Conservation (phyloP, 2,329 filamentous ascomycete species). For the Fusarium austroafricanum region DNA sequence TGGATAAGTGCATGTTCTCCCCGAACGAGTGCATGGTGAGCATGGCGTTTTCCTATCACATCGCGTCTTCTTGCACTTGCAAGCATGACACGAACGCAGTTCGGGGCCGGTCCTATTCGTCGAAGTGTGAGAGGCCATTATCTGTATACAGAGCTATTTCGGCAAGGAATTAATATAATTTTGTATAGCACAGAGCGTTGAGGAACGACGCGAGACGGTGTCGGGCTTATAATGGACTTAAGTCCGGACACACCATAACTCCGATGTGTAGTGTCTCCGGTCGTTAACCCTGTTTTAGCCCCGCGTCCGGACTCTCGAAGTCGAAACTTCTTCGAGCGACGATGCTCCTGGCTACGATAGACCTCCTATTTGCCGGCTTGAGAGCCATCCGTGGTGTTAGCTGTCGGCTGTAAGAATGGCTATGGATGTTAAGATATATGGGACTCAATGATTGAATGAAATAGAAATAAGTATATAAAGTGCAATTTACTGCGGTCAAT, state of each 20-base stretch:
- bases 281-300: background rate
- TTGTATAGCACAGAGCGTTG: too few relatives aligned
- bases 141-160: too few relatives aligned
- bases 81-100: background rate
- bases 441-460: too few relatives aligned
- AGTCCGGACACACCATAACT: background rate
- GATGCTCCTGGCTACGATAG: too few relatives aligned
- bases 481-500: too few relatives aligned
- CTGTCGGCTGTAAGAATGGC: too few relatives aligned
- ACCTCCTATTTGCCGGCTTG: too few relatives aligned
- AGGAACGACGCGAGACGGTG: background rate
- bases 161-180: too few relatives aligned
- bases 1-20: background rate
- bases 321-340: too few relatives aligned
- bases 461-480: too few relatives aligned
- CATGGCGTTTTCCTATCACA: constrained; percentile 10
- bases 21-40: background rate
- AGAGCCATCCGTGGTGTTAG: too few relatives aligned
- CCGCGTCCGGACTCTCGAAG: accelerated
- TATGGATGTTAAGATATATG: too few relatives aligned
- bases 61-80: constrained; percentile 11
- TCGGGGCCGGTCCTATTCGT: background rate
- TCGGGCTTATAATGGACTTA: background rate
- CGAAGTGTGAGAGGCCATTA: background rate
- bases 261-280: accelerated